Evolutionary conservation across 2,329 filamentous ascomycete genomes (phyloP), one percentile per base, ranked within the genome.

Genomic region (Ceratocystis variospora): DNA sequence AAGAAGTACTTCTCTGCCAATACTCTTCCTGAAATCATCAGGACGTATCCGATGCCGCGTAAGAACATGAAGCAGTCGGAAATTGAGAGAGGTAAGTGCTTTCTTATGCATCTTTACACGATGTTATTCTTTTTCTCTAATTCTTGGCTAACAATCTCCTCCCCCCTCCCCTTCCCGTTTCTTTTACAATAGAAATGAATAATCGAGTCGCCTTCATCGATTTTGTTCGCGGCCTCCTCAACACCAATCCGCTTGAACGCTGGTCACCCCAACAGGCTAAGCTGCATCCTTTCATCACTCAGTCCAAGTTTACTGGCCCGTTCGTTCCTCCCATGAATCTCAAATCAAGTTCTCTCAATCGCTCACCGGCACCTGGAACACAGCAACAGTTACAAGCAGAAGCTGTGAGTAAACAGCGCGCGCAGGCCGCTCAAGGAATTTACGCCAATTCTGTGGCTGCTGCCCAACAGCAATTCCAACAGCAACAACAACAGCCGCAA

Each of bases 31-130:
- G 94, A 99, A 70, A 99, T 99, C 70, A 97, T 99, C 78, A 90
- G 95, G 74, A 91, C 89, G 66, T 99, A 99, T 74, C 89, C 94
- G 5, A 96, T 99, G 93, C 94, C 94, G 61, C 83, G 94, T 72
- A 99, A 99, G 79, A 96, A 96, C 73, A 99, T 99, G 94, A 99
- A 99, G 79, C 91, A 88, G 75, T 89, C 86, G 71, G 94, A 99
- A 77, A 87, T 99, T 70, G 94, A 99, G 72, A 80, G 94, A 88
- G 94, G 94, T 96, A 80, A 57, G 63, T 33, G n/a, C 10, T 48
- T 48, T 10, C 6, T 19, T 12, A 5, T 41, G 37, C 12, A 41
- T 41, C 3, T 48, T 45, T 48, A 63, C n/a, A 28, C 15, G 10
- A 17, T 28, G 2, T 33, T n/a, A 1, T 68, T 41, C 22, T 8